Conservation (phyloP, 768 basidiomycete genomes). For the Hysterangium stoloniferum region DNA sequence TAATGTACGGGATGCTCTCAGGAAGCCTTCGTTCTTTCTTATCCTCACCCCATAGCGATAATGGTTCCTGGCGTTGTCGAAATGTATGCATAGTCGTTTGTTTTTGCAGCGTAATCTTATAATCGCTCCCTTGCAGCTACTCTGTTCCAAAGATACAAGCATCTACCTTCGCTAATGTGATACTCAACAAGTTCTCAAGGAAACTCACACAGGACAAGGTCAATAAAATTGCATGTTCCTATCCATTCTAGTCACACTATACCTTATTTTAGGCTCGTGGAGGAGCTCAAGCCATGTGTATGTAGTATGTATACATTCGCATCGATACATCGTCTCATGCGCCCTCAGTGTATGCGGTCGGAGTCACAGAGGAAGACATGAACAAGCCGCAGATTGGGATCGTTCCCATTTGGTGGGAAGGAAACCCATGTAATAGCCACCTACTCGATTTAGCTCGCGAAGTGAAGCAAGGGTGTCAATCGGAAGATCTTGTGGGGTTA, state of each 20-base stretch:
- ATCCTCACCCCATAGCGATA: no score
- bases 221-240: conserved; percentile 5
- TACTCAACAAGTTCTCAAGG: conserved; percentile 69
- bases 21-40: no score
- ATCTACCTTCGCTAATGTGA: conserved; percentile 28
- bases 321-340: neutral
- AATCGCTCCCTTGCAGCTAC: conserved; percentile 29
- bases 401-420: conserved; percentile 91
- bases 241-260: neutral
- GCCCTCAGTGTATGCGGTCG: conserved; percentile 64
- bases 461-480: conserved; percentile 75
- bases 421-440: conserved; percentile 83
- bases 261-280: conserved; percentile 41
- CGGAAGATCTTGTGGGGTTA: conserved; percentile 74
- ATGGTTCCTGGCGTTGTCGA: conserved; percentile 51
- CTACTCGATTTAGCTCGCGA: conserved; percentile 69
- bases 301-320: conserved; percentile 21
- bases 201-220: conserved; percentile 76
- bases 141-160: conserved; percentile 27
- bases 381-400: conserved; percentile 83
- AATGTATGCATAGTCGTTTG: conserved; percentile 34
- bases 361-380: conserved; percentile 74
- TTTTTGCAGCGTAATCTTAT: conserved; percentile 14
- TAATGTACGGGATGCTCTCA: no score
- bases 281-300: conserved; percentile 82